phyloP scores from a whole-genome alignment of 768 basidiomycete genomes.

The Mycena albidolilacea region DNA sequence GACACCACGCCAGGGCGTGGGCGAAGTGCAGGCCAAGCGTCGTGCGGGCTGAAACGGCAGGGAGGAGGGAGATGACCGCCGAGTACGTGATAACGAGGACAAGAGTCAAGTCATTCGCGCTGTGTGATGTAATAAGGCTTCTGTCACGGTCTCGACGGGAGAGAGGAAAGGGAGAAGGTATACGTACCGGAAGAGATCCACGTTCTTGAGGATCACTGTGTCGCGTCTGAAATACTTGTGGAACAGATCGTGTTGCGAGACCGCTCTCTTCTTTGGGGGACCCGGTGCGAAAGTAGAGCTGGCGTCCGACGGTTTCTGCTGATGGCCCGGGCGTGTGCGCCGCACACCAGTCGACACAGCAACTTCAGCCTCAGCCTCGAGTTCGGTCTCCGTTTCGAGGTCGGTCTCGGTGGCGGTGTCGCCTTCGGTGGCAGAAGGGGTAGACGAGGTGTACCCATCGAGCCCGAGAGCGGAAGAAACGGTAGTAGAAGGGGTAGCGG shows the following conservation, averaged over 20 bases:
- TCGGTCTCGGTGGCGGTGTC: slow-evolving; percentile 84
- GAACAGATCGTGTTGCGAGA: slow-evolving; percentile 90
- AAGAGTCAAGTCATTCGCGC: slow-evolving; percentile 89
- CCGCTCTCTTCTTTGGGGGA: slow-evolving; percentile 45
- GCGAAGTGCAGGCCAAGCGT: slow-evolving; percentile 79
- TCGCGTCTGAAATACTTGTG: slow-evolving; percentile 94
- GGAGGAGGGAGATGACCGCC: slow-evolving; percentile 70
- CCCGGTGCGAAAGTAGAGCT: slow-evolving; percentile 52
- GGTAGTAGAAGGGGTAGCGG: slow-evolving; percentile 34
- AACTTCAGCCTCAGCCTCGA: slow-evolving; percentile 33
- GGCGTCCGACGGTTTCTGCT: slow-evolving; percentile 50
- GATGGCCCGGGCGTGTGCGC: slow-evolving; percentile 29
- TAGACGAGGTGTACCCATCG: slow-evolving; percentile 57
- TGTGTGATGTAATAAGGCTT: slow-evolving; percentile 49
- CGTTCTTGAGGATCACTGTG: slow-evolving; percentile 81
- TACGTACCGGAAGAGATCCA: slow-evolving; percentile 88
- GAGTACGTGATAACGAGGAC: slow-evolving; percentile 82
- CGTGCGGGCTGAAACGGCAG: slow-evolving; percentile 62
- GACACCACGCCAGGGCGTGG: slow-evolving; percentile 89
- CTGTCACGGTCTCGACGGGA: slow-evolving; percentile 40
- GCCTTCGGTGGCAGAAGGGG: slow-evolving; percentile 78
- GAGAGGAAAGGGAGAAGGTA: slow-evolving; percentile 18
- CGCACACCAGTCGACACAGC: slow-evolving; percentile 10
- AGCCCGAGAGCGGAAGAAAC: slow-evolving; percentile 43
- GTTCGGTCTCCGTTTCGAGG: slow-evolving; percentile 72